A percentile compares a stretch with the other conserved stretches of the same genome.
phyloP scores from a whole-genome alignment of 305 asterid species.

The Vinca major region DNA sequence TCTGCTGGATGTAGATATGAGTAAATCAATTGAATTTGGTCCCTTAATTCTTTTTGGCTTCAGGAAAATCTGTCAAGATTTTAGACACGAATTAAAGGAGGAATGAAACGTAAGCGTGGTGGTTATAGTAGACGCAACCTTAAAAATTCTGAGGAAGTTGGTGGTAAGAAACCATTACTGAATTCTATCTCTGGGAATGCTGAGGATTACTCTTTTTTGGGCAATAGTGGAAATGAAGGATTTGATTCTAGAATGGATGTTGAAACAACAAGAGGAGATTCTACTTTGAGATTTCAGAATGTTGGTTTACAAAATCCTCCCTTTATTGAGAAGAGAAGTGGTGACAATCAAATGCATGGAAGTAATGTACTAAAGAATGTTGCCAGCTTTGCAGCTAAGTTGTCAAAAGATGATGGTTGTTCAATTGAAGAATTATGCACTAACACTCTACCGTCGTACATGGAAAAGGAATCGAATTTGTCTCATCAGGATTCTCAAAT shows the following conservation, averaged over 20 bases:
- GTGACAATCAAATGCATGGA: conserved; percentile 26
- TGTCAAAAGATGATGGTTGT: conserved; percentile 56
- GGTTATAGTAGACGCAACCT: conserved; percentile 44
- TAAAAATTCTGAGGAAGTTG: conserved; percentile 37
- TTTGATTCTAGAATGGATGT: conserved; percentile 48
- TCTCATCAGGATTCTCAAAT: conserved; percentile 37
- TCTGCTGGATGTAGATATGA: not conserved
- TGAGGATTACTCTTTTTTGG: conserved; percentile 42
- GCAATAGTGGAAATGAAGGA: conserved; percentile 47
- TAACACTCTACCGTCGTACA: conserved; percentile 41
- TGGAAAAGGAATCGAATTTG: conserved; percentile 35
- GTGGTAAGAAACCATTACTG: conserved; percentile 34
- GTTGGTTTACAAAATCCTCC: conserved; percentile 1
- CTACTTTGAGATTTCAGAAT: conserved; percentile 11
- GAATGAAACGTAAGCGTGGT: conserved; percentile 70
- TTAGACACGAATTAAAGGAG: conserved; percentile 3
- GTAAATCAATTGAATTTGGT: not conserved
- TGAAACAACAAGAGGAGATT: conserved; percentile 29
- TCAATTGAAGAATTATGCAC: conserved; percentile 64
- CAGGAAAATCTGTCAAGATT: not conserved
- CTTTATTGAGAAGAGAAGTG: conserved; percentile 5
- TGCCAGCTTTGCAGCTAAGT: conserved; percentile 14
- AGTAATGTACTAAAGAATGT: conserved; percentile 8
- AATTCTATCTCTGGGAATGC: conserved; percentile 37
- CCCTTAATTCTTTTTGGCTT: not conserved